Conservation (phyloP, 1,284 basidiomycete species). For the Apiotrichum sp. region DNA sequence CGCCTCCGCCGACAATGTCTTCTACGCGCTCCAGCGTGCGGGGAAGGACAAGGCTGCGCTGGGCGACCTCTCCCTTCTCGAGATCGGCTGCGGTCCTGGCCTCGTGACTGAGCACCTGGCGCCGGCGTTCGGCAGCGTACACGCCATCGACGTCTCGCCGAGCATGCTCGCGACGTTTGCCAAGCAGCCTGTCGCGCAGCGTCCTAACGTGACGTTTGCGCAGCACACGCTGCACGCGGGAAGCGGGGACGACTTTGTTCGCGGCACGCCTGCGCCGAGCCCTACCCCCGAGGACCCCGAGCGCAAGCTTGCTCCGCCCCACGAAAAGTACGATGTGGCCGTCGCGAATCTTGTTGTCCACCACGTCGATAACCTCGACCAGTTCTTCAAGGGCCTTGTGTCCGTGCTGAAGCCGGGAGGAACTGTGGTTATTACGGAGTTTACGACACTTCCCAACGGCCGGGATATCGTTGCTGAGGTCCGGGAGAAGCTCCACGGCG, state of each 20-base stretch:
- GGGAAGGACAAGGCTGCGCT: conserved; percentile 11
- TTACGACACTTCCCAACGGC: conserved; percentile 13
- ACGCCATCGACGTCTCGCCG: conserved; percentile 31
- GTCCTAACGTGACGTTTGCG: conserved; percentile 12
- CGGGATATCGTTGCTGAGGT: conserved; percentile 1
- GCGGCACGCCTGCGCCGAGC: conserved; percentile 7
- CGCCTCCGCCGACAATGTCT: conserved; percentile 18
- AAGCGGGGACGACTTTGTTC: conserved; percentile 9
- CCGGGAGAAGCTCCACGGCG: neutral
- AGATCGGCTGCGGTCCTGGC: conserved; percentile 36
- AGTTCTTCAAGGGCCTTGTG: conserved; percentile 25
- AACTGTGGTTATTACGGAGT: conserved; percentile 32
- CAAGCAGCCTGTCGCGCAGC: conserved; percentile 4
- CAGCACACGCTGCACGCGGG: conserved; percentile 21
- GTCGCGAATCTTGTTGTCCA: conserved; percentile 34
- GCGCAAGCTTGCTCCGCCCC: conserved; percentile 17
- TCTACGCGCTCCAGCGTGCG: conserved; percentile 17
- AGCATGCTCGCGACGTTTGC: conserved; percentile 30
- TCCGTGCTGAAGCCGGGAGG: conserved; percentile 24
- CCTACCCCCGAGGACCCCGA: conserved; percentile 18
- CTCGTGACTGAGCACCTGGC: conserved; percentile 29
- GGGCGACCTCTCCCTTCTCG: conserved; percentile 20
- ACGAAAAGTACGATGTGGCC: conserved; percentile 25
- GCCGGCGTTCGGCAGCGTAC: conserved; percentile 22
- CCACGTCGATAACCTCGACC: conserved; percentile 30